Conservation (phyloP, 2,329 filamentous ascomycete genomes). For the Nigrospora oryzae region DNA sequence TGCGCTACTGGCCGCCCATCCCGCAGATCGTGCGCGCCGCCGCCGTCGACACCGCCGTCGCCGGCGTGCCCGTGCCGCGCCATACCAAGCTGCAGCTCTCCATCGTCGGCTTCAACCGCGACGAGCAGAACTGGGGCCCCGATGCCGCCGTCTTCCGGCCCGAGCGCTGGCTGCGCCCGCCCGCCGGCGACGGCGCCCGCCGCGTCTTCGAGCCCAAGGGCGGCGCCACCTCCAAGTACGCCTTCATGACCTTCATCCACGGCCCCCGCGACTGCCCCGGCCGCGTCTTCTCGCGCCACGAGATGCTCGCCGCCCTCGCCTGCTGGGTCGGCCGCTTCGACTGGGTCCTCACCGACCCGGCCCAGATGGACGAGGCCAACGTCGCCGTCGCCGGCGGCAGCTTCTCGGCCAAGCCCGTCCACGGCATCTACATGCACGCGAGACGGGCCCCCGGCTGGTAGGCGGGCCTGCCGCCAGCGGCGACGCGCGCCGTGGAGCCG, state of each 20-base stretch:
- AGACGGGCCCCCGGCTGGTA: neutral
- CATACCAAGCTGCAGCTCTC: conserved; percentile 53
- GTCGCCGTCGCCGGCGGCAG: conserved; percentile 7
- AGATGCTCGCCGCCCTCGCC: conserved; percentile 48
- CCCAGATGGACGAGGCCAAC: conserved; percentile 6
- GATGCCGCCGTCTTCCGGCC: conserved; percentile 53
- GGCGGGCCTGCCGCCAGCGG: no score
- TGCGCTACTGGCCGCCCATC: conserved; percentile 11
- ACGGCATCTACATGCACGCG: conserved; percentile 3
- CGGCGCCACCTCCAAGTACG: conserved; percentile 44
- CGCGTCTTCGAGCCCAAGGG: conserved; percentile 14
- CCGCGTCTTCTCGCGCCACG: conserved; percentile 59
- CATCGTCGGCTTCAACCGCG: conserved; percentile 56
- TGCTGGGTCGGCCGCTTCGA: conserved; percentile 9
- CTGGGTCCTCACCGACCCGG: conserved; percentile 6
- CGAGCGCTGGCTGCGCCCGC: conserved; percentile 42
- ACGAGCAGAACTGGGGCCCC: conserved; percentile 50
- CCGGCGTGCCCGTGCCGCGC: conserved; percentile 48
- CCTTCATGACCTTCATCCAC: conserved; percentile 48
- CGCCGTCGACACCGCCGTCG: conserved; percentile 27
- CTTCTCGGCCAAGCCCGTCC: conserved; percentile 6
- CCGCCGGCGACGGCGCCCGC: conserved; percentile 28
- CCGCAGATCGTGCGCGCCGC: conserved; percentile 7
- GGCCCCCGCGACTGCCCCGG: conserved; percentile 48
- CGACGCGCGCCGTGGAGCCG: no score